These are phyloP conservation scores for Metschnikowia gruessii DNA, from an alignment of 805 yeast genomes.

Conservation along the genomic window DNA sequence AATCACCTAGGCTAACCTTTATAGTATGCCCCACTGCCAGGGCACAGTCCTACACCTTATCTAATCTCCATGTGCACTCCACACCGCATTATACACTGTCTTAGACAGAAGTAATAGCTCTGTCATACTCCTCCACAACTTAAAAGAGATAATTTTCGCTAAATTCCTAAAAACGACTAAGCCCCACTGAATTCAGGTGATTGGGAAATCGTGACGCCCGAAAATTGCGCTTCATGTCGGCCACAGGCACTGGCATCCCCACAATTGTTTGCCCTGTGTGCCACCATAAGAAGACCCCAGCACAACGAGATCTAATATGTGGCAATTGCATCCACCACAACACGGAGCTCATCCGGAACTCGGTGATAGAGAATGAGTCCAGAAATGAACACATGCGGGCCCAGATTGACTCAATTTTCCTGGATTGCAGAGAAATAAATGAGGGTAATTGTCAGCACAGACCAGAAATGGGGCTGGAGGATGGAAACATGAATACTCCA, in stretches of 20 bases:
- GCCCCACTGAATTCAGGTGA: background rate
- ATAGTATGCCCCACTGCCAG: background rate
- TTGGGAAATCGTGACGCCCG: background rate
- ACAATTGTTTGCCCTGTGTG: constrained; percentile 17
- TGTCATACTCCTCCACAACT: too few species aligned
- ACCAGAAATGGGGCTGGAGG: too few species aligned
- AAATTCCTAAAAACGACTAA: too few species aligned
- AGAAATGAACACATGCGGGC: constrained; percentile 21
- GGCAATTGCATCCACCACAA: constrained; percentile 21
- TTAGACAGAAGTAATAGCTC: background rate
- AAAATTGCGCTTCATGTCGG: constrained; percentile 8
- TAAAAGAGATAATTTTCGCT: background rate
- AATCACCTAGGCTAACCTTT: too few species aligned
- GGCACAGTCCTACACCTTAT: constrained; percentile 9
- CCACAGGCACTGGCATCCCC: constrained; percentile 3
- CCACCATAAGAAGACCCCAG: constrained; percentile 8
- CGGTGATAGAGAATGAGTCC: constrained; percentile 27
- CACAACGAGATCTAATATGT: constrained; percentile 23
- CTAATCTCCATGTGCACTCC: constrained; percentile 12
- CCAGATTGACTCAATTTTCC: constrained; percentile 30
- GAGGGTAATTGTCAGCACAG: background rate
- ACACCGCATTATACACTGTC: background rate
- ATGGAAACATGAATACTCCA: too few species aligned
- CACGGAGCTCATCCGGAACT: constrained; percentile 25
- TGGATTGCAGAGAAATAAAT: constrained; percentile 18